Percentiles rank a stretch among this genome's conserved stretches.
Evolutionary conservation across 2,329 filamentous ascomycete species (phyloP).

Genomic region (Zasmidium angulare): DNA sequence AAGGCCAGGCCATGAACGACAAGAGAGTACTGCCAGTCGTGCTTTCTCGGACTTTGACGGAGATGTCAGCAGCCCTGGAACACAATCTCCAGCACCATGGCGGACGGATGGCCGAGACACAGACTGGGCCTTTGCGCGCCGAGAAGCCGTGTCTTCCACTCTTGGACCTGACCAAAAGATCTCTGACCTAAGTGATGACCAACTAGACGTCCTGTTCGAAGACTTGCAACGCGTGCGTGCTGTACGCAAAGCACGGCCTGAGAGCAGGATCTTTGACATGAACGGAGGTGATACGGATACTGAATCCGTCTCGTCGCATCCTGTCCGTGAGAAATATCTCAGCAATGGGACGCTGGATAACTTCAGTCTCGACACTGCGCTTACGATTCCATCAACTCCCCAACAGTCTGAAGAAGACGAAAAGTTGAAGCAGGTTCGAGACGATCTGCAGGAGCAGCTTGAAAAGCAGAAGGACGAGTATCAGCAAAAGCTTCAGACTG

Average conservation of each 20-base stretch:
- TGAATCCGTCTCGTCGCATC: constrained; percentile 83
- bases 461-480: constrained; percentile 84
- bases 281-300: constrained; percentile 65
- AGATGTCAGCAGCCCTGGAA: constrained; percentile 68
- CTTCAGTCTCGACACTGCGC: constrained; percentile 87
- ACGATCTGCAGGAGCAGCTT: constrained; percentile 80
- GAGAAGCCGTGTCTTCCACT: constrained; percentile 89
- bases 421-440: constrained; percentile 68
- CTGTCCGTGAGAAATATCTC: constrained; percentile 81
- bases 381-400: constrained; percentile 93
- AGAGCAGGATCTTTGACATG: constrained; percentile 55
- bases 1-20: constrained; percentile 71
- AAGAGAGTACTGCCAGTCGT: constrained; percentile 64
- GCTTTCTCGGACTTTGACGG: constrained; percentile 74
- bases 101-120: constrained; percentile 67
- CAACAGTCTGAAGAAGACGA: constrained; percentile 80
- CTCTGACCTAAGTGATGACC: constrained; percentile 84
- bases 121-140: constrained; percentile 90
- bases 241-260: constrained; percentile 69
- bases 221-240: constrained; percentile 88
- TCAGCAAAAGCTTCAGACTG: constrained; percentile 71
- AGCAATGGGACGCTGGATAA: constrained; percentile 90
- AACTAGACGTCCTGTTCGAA: constrained; percentile 89
- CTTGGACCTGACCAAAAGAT: constrained; percentile 91
- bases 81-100: constrained; percentile 72